A percentile compares a stretch with the other conserved stretches of the same genome.
Evolutionary conservation across 1,284 basidiomycete genomes (phyloP).

Genomic region (Sporisorium reilianum): DNA sequence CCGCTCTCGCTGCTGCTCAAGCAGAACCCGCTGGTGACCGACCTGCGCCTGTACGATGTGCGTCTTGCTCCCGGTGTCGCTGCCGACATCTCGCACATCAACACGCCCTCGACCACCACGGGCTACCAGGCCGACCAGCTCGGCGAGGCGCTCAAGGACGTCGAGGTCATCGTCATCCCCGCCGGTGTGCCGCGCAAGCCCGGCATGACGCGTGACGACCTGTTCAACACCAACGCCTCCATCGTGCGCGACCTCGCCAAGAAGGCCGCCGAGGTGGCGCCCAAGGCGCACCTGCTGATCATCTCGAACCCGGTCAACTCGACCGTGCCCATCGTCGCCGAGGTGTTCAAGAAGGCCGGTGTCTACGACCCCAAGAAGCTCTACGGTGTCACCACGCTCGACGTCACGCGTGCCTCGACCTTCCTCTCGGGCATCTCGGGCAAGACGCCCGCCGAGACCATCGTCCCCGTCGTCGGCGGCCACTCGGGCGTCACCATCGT

Average conservation of each 20-base stretch:
- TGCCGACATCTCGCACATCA: slow-evolving; percentile 78
- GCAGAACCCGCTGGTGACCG: slow-evolving; percentile 83
- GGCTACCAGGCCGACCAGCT: slow-evolving; percentile 81
- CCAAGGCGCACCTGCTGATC: slow-evolving; percentile 90
- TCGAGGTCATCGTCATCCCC: slow-evolving; percentile 93
- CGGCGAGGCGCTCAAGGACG: slow-evolving; percentile 85
- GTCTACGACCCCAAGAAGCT: slow-evolving; percentile 83
- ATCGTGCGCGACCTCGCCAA: slow-evolving; percentile 96
- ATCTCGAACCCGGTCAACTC: slow-evolving; percentile 85
- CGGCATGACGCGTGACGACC: slow-evolving; percentile 93
- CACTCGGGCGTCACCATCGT: slow-evolving; percentile 97
- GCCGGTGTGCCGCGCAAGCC: slow-evolving; percentile 77
- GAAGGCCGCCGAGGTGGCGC: slow-evolving; percentile 85
- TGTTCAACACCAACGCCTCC: slow-evolving; percentile 97
- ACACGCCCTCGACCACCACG: slow-evolving; percentile 84
- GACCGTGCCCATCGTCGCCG: slow-evolving; percentile 96
- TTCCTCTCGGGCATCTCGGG: slow-evolving; percentile 82
- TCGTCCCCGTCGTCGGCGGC: slow-evolving; percentile 92
- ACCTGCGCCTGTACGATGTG: slow-evolving; percentile 71
- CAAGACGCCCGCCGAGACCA: slow-evolving; percentile 75
- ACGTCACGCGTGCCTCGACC: slow-evolving; percentile 93
- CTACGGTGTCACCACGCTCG: slow-evolving; percentile 92
- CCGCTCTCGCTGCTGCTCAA: slow-evolving; percentile 85
- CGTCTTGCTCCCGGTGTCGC: slow-evolving; percentile 72
- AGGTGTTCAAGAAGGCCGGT: slow-evolving; percentile 90